Percentiles rank a stretch among this genome's conserved stretches.
Conservation (phyloP, 208 protist species). For the Leishmania gerbilli region DNA sequence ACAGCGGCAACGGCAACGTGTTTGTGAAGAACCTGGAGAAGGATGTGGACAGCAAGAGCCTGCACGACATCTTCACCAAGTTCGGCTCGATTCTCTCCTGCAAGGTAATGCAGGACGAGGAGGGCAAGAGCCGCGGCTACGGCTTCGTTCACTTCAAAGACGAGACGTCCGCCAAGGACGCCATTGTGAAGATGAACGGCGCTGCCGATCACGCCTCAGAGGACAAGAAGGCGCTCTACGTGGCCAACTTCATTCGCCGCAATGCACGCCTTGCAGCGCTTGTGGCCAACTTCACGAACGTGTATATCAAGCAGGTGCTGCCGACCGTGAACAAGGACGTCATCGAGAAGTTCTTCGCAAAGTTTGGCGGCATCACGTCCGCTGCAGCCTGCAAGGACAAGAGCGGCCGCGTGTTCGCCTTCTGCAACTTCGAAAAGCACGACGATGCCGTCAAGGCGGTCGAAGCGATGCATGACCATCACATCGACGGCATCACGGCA, state of each 20-base stretch:
- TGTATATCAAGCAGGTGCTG: conserved; percentile 98
- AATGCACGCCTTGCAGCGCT: conserved; percentile 92
- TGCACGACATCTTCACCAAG: conserved; percentile 97
- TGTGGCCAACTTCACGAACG: conserved; percentile 98
- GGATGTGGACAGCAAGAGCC: conserved; percentile 96
- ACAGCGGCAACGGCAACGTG: conserved; percentile 98
- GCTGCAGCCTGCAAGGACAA: conserved; percentile 88
- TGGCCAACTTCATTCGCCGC: conserved; percentile 96
- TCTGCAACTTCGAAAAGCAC: conserved; percentile 97
- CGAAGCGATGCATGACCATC: conserved; percentile 88
- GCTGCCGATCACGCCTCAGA: conserved; percentile 92
- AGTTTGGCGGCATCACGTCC: conserved; percentile 96
- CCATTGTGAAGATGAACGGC: conserved; percentile 98
- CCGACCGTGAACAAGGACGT: conserved; percentile 89
- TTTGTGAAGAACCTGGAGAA: conserved; percentile 99
- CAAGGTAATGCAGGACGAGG: conserved; percentile 95
- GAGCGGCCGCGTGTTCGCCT: conserved; percentile 96
- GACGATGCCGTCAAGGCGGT: conserved; percentile 95
- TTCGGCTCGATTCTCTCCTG: conserved; percentile 99
- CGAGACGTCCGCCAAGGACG: conserved; percentile 93
- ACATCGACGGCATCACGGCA: conserved; percentile 82
- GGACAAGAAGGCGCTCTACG: conserved; percentile 92
- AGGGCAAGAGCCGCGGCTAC: conserved; percentile 96
- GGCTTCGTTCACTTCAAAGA: conserved; percentile 99
- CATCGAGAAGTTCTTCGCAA: conserved; percentile 93